Evolutionary conservation across 2,329 filamentous ascomycete genomes (phyloP).

Genomic region (Aureobasidium musti): DNA sequence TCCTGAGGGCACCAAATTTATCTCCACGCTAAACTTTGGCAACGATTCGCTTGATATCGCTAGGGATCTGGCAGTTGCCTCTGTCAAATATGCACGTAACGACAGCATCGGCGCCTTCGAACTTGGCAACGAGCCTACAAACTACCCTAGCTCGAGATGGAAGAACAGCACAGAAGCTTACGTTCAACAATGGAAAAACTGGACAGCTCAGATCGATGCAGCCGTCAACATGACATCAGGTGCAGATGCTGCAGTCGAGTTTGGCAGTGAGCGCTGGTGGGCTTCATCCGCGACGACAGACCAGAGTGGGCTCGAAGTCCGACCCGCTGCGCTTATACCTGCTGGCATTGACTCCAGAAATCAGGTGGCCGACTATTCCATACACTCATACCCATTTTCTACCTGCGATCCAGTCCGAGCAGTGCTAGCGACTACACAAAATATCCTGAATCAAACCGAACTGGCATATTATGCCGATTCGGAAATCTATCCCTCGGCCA

Average conservation of each 20-base stretch:
- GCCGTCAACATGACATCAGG: conserved; percentile 33
- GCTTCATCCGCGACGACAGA: conserved; percentile 40
- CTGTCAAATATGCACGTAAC: conserved; percentile 35
- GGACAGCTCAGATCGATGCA: conserved; percentile 36
- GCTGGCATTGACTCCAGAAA: conserved; percentile 35
- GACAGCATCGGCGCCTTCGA: conserved; percentile 37
- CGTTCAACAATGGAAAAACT: conserved; percentile 39
- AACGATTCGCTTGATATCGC: conserved; percentile 39
- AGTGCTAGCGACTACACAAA: conserved; percentile 36
- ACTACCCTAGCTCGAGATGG: conserved; percentile 36
- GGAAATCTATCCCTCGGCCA: conserved; percentile 38
- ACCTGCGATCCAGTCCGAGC: conserved; percentile 37
- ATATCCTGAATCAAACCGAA: conserved; percentile 39
- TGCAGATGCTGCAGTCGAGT: background rate
- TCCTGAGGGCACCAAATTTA: conserved; percentile 37
- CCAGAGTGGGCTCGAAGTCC: conserved; percentile 36
- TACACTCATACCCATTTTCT: conserved; percentile 39
- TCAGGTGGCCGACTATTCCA: conserved; percentile 38
- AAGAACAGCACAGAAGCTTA: conserved; percentile 36
- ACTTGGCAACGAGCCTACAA: conserved; percentile 40
- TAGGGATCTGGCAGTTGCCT: conserved; percentile 37
- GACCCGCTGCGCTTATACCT: conserved; percentile 38
- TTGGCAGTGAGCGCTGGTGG: conserved; percentile 35
- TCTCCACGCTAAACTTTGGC: conserved; percentile 39
- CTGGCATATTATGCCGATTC: conserved; percentile 36